Base-by-base conservation (phyloP, 768 basidiomycete species). In the Boletus vermiculosoides region DNA sequence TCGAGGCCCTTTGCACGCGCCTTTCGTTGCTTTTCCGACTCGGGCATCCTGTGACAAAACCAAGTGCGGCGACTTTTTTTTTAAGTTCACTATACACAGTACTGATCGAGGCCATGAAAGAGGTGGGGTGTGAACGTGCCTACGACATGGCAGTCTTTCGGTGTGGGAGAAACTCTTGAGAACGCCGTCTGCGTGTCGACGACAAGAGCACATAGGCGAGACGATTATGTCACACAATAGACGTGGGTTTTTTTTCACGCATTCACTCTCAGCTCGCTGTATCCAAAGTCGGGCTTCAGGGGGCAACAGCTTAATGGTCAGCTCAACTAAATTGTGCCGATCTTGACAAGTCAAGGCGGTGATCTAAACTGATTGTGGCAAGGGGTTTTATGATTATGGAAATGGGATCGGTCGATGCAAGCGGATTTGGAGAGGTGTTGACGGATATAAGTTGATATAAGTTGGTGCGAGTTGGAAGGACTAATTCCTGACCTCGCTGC, bases 51-150 rank as follows among this genome's bases (percentile, higher is more conserved):
- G 48, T 40, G 41, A 30, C 13, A 49, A 55, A 41, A 54, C 31
- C 42, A 16, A 30, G n/a, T 45, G 58, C 37, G 45, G 57, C 41
- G 44, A 15, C 5, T 51, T 50, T 53, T 64, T 25, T 61, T 66
- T 69, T 49, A 60, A 45, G 67, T 68, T 68, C 67, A 67, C 58
- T 67, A 28, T 60, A 40, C 52, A 54, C 45, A 25, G 41, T 37
- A n/a, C 37, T 59, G 59, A 67, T 65, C 66, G 66, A 60, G 64
- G 36, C 28, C 28, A 63, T 55, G 57, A 60, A 58, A 58, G 49
- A 54, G 59, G 65, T 70, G 68, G 68, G 60, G 68, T 72, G 68
- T 55, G 70, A 69, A 69, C 63, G 63, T 69, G 69, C 50, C 59
- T 54, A 53, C 58, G 63, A 66, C 60, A 53, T 58, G 63, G 60